These are phyloP conservation scores for Pneumocystis wakefieldiae DNA, from an alignment of 1,139 yeast genomes.

Conservation along the genomic window DNA sequence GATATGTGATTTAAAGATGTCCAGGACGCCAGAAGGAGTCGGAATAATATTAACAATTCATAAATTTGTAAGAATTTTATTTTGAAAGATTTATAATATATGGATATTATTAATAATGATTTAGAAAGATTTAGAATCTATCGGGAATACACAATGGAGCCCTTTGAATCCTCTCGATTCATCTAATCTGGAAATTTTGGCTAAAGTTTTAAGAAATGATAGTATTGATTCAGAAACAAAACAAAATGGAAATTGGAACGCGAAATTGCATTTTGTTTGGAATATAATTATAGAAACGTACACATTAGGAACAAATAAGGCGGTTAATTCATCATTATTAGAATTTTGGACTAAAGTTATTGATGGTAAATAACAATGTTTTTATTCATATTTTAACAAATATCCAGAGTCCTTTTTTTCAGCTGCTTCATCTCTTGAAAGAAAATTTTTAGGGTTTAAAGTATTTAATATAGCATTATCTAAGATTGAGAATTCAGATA, in stretches of 20 bases:
- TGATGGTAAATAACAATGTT: slow-evolving; percentile 27
- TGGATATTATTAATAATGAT: slow-evolving; percentile 23
- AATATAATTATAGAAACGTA: slow-evolving; percentile 28
- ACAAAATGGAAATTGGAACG: slow-evolving; percentile 53
- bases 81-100: slow-evolving; percentile 20
- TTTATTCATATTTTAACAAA: not conserved
- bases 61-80: not conserved
- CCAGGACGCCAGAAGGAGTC: slow-evolving; percentile 64
- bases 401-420: slow-evolving; percentile 49
- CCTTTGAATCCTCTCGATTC: slow-evolving; percentile 54
- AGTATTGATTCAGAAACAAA: not conserved
- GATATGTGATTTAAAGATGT: slow-evolving; percentile 37
- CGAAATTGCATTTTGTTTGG: slow-evolving; percentile 78
- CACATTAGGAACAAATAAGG: not conserved
- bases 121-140: slow-evolving; percentile 20
- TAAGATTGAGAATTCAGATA: slow-evolving; percentile 22
- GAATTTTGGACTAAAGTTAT: slow-evolving; percentile 73
- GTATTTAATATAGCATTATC: slow-evolving; percentile 41
- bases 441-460: slow-evolving; percentile 78
- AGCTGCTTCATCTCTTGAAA: slow-evolving; percentile 63
- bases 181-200: slow-evolving; percentile 46
- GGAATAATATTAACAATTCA: slow-evolving; percentile 45
- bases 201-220: slow-evolving; percentile 39
- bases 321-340: slow-evolving; percentile 29
- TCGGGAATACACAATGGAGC: slow-evolving; percentile 38